Conservation (phyloP, 495 filamentous ascomycete species). For the Daldinia grandis region DNA sequence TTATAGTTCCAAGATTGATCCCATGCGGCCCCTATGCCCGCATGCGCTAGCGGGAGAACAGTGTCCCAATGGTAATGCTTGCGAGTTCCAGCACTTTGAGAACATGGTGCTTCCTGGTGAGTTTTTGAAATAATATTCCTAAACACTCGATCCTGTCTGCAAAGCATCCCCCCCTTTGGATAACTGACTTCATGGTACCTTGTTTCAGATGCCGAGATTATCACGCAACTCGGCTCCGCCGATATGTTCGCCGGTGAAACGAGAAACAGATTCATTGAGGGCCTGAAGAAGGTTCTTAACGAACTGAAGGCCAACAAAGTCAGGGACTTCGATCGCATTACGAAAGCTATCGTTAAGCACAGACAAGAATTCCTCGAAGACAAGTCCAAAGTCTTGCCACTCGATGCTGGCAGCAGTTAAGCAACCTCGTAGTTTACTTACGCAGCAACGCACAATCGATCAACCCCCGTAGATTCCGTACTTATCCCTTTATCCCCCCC, state of each 20-base stretch:
- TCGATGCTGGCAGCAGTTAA: conserved; percentile 46
- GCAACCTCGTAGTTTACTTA: conserved; percentile 46
- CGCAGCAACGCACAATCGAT: conserved; percentile 29
- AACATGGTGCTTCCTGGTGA: conserved; percentile 82
- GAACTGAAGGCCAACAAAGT: conserved; percentile 76
- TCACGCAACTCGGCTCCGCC: conserved; percentile 79
- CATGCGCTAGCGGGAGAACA: conserved; percentile 75
- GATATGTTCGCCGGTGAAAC: conserved; percentile 77
- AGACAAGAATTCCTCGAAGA: conserved; percentile 66
- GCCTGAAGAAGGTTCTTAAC: conserved; percentile 78
- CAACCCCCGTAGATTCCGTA: conserved; percentile 38
- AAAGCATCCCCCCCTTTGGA: conserved; percentile 52
- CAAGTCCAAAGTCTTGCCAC: conserved; percentile 58
- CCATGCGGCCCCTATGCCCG: conserved; percentile 74
- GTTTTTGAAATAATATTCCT: conserved; percentile 51
- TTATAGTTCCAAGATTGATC: conserved; percentile 87
- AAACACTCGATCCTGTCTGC: conserved; percentile 35
- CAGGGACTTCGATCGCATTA: conserved; percentile 83
- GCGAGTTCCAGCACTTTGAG: conserved; percentile 79
- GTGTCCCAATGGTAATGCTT: conserved; percentile 77
- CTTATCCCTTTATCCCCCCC: neutral
- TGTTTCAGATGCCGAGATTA: conserved; percentile 83
- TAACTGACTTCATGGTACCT: conserved; percentile 68
- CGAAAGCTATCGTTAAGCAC: conserved; percentile 81
- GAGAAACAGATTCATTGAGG: conserved; percentile 74